Base-by-base conservation (phyloP, 371 early-diverging fungal genomes). In the Mortierella sp. region DNA sequence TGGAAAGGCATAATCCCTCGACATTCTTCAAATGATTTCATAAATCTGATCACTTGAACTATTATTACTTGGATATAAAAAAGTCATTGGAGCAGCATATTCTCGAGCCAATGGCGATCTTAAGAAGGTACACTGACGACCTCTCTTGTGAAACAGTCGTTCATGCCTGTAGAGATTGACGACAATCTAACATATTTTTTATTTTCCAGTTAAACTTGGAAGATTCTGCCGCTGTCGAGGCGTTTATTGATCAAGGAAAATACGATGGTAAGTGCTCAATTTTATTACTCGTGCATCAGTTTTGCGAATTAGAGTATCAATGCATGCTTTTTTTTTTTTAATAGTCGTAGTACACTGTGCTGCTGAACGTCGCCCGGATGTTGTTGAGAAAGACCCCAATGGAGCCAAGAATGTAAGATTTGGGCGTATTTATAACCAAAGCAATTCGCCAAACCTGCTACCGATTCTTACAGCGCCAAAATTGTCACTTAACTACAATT, bases 351-450 rank as follows among this genome's bases (percentile, higher is more conserved):
- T 95, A 58, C 94, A 95, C 73, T 93, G 93, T 73, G 96, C 96
- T 12, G 97, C 96, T 58, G 97, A 96, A 72, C 89, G 94, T 42
- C 88, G 94, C 0, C 97, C 97, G 0, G 95, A 96, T 72, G 93
- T 93, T 1, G 95, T 94, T 37, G 94, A 91, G 49, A 83, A 83
- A 26, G 86, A 95, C 69, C 86, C 77, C 34, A 85, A 88, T 7
- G 91, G 86, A 0, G 87, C 86, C 23, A 76, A 82, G 47, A 84
- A 85, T 13, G 91, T 91, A 84, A 66, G 78, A 37, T 34, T n/a
- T 17, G n/a, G 28, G 2, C n/a, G 35, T 13, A 22, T 19, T 32
- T 12, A 12, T 2, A 17, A 49, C 26, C 26, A 13, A 31, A n/a
- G n/a, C n/a, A 37, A 35, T 12, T 12, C 28, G 22, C 40, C 15